A percentile compares a stretch with the other conserved stretches of the same genome.
These are phyloP conservation scores for Sarocladiaceae sp. DNA, from an alignment of 2,329 filamentous ascomycete species.

Conservation along the genomic window DNA sequence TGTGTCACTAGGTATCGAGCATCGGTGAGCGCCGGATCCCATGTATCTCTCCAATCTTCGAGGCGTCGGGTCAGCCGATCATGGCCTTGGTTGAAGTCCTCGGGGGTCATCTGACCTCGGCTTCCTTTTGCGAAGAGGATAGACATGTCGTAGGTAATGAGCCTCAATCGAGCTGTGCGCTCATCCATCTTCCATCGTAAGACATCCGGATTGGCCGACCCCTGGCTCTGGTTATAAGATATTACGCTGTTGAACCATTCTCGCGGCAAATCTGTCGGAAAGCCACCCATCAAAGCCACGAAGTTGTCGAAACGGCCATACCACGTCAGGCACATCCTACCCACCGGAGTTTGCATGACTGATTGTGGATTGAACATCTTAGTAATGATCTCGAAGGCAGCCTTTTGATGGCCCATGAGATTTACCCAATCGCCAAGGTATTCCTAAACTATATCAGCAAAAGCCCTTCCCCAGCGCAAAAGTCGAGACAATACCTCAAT, in stretches of 20 bases:
- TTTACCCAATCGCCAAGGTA: slow-evolving; percentile 95
- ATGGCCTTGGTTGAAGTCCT: slow-evolving; percentile 61
- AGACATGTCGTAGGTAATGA: slow-evolving; percentile 76
- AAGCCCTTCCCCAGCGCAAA: too few species aligned
- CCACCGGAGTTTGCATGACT: slow-evolving; percentile 62
- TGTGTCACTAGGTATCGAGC: slow-evolving; percentile 56
- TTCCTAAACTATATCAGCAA: slow-evolving; percentile 51
- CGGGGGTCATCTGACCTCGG: slow-evolving; percentile 55
- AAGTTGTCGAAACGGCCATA: slow-evolving; percentile 85
- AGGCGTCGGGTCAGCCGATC: slow-evolving; percentile 42
- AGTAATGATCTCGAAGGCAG: slow-evolving; percentile 74
- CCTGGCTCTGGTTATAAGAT: slow-evolving; percentile 55
- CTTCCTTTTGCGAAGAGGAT: slow-evolving; percentile 65
- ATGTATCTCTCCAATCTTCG: slow-evolving; percentile 43
- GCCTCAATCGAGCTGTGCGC: slow-evolving; percentile 57
- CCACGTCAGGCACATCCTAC: slow-evolving; percentile 76
- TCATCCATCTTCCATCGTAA: slow-evolving; percentile 62
- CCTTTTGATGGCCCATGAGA: slow-evolving; percentile 84
- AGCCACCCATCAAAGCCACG: slow-evolving; percentile 74
- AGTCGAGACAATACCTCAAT: slow-evolving; percentile 94
- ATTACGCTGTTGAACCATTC: slow-evolving; percentile 70
- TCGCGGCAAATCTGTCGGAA: slow-evolving; percentile 63
- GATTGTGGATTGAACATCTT: slow-evolving; percentile 72
- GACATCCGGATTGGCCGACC: slow-evolving; percentile 52
- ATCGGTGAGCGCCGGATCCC: slow-evolving; percentile 58